Evolutionary conservation across 2,329 filamentous ascomycete species (phyloP).

Genomic region (Orbilia quercus): DNA sequence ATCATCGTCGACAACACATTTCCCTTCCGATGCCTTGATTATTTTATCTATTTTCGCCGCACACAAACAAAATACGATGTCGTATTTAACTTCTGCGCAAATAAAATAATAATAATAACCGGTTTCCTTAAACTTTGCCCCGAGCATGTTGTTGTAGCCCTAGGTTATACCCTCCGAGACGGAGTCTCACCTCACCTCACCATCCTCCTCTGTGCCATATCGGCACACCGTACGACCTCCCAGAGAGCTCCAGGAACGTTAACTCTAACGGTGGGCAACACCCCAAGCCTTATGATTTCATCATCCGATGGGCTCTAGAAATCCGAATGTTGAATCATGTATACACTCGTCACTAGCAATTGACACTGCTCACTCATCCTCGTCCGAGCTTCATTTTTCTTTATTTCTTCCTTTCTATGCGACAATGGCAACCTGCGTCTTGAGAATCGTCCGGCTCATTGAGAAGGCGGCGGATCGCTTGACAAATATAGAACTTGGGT

Average conservation of each 20-base stretch:
- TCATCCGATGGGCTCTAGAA: conserved; percentile 23
- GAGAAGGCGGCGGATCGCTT: conserved; percentile 45
- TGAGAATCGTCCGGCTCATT: background rate
- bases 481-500: conserved; percentile 51
- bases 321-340: conserved; percentile 19
- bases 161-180: conserved; percentile 44
- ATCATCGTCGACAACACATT: conserved; percentile 38
- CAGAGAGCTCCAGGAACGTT: conserved; percentile 46
- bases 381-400: conserved; percentile 32
- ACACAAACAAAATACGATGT: background rate
- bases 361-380: conserved; percentile 2
- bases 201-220: conserved; percentile 21
- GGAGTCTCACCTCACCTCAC: conserved; percentile 39
- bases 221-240: conserved; percentile 40
- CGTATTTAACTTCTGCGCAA: conserved; percentile 17
- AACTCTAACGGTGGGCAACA: conserved; percentile 43
- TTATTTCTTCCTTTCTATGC: conserved; percentile 17
- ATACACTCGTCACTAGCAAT: too few species aligned
- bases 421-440: conserved; percentile 29
- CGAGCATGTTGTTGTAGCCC: conserved; percentile 15
- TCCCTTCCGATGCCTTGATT: too few species aligned
- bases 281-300: conserved; percentile 53
- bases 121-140: conserved; percentile 33
- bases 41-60: too few species aligned
- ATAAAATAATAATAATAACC: conserved; percentile 28